These are phyloP conservation scores for Chaetomium sp. DNA, from an alignment of 2,329 filamentous ascomycete genomes.

Conservation along the genomic window DNA sequence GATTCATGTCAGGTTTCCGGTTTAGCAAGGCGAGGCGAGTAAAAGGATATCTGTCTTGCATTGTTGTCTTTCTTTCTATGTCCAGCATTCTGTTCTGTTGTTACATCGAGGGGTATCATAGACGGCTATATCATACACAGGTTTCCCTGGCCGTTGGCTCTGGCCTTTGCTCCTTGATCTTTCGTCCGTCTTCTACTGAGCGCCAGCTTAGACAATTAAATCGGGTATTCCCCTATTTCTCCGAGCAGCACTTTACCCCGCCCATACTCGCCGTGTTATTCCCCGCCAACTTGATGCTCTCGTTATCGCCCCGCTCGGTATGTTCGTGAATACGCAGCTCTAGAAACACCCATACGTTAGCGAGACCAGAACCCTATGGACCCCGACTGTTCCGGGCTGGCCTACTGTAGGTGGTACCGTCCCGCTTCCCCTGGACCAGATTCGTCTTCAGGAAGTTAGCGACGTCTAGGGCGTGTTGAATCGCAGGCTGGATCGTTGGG, in stretches of 20 bases:
- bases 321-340: constrained; percentile 84
- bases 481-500: constrained; percentile 54
- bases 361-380: background rate
- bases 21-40: background rate
- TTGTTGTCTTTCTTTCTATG: background rate
- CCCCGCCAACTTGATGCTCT: constrained; percentile 65
- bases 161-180: background rate
- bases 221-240: constrained; percentile 14
- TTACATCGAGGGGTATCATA: constrained; percentile 24
- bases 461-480: constrained; percentile 76
- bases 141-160: constrained; percentile 11
- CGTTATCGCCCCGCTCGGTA: constrained; percentile 89
- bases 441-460: constrained; percentile 75
- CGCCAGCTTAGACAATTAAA: background rate
- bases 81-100: constrained; percentile 14
- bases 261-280: constrained; percentile 32
- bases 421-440: constrained; percentile 69
- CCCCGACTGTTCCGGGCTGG: constrained; percentile 2
- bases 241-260: constrained; percentile 27
- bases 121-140: constrained; percentile 21
- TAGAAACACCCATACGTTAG: constrained; percentile 31
- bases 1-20: background rate
- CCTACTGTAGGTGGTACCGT: constrained; percentile 24
- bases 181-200: background rate
- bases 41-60: constrained; percentile 13